Evolutionary conservation across 768 basidiomycete genomes (phyloP).

Genomic region (Filobasidium floriforme): DNA sequence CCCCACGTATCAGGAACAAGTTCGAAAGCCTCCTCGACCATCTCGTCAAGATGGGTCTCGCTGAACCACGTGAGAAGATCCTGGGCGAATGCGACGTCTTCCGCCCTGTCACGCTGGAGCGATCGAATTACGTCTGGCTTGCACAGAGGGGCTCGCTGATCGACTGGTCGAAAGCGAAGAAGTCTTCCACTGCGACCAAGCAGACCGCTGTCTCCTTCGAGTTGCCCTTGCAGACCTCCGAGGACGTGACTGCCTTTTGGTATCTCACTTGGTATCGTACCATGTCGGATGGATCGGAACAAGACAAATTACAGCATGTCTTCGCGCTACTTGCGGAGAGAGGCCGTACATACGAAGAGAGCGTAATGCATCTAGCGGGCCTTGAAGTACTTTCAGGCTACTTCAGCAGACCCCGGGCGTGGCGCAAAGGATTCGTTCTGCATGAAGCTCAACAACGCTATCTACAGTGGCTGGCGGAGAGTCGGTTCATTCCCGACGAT

Average conservation of each 20-base stretch:
- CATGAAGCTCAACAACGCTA: slow-evolving; percentile 22
- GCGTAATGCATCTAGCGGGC: neutral
- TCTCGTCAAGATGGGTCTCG: no score
- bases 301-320: neutral
- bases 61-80: no score
- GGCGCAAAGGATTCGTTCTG: slow-evolving; percentile 15
- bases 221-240: neutral
- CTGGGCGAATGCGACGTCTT: neutral
- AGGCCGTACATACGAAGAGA: no score
- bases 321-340: neutral
- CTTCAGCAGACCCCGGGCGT: neutral
- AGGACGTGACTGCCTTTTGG: slow-evolving; percentile 15
- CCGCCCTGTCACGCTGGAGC: neutral
- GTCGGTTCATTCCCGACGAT: neutral
- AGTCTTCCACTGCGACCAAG: neutral
- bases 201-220: no score
- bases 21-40: no score
- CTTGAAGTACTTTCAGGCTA: neutral
- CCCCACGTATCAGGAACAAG: no score
- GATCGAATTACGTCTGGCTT: slow-evolving; percentile 2
- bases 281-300: neutral
- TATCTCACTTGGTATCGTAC: slow-evolving; percentile 20
- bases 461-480: slow-evolving; percentile 6
- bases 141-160: neutral
- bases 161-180: slow-evolving; percentile 5